Percentiles rank a stretch among this genome's conserved stretches.
These are phyloP conservation scores for Trichoderma sp. DNA, from an alignment of 2,329 filamentous ascomycete genomes.

Conservation along the genomic window DNA sequence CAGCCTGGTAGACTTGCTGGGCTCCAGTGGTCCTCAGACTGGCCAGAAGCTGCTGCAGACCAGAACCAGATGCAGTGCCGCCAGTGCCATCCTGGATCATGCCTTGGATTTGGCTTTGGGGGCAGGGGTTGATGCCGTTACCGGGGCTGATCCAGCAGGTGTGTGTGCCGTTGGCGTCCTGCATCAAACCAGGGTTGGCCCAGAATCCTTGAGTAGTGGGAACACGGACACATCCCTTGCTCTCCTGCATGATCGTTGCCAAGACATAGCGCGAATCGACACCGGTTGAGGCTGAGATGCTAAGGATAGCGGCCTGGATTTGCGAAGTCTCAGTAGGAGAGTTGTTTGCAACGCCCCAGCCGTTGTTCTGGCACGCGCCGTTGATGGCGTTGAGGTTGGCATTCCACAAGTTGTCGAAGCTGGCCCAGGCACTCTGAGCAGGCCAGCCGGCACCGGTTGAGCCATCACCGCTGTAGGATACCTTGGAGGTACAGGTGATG, in stretches of 20 bases:
- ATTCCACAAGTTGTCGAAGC: constrained; percentile 3
- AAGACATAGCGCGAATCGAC: constrained; percentile 46
- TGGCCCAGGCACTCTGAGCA: neutral
- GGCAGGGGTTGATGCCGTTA: constrained; percentile 35
- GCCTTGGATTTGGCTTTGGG: constrained; percentile 29
- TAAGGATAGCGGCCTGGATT: constrained; percentile 32
- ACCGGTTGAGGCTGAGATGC: constrained; percentile 30
- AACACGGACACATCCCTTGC: constrained; percentile 46
- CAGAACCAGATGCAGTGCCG: constrained; percentile 44
- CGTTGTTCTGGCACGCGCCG: constrained; percentile 23
- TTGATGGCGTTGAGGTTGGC: constrained; percentile 18
- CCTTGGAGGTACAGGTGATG: neutral
- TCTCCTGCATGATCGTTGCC: constrained; percentile 47
- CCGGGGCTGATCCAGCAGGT: constrained; percentile 32
- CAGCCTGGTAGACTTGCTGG: constrained; percentile 24
- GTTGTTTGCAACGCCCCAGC: neutral
- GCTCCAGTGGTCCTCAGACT: neutral
- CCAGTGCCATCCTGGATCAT: constrained; percentile 44
- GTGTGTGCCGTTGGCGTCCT: constrained; percentile 38
- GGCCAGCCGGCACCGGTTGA: neutral
- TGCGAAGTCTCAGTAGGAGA: constrained; percentile 10
- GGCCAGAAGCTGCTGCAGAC: constrained; percentile 32
- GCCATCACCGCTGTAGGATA: neutral
- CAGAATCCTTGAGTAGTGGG: constrained; percentile 43
- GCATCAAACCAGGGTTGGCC: constrained; percentile 45